These are phyloP conservation scores for Solanum bulbocastanum DNA, from an alignment of 257 asterid genomes.

Conservation along the genomic window DNA sequence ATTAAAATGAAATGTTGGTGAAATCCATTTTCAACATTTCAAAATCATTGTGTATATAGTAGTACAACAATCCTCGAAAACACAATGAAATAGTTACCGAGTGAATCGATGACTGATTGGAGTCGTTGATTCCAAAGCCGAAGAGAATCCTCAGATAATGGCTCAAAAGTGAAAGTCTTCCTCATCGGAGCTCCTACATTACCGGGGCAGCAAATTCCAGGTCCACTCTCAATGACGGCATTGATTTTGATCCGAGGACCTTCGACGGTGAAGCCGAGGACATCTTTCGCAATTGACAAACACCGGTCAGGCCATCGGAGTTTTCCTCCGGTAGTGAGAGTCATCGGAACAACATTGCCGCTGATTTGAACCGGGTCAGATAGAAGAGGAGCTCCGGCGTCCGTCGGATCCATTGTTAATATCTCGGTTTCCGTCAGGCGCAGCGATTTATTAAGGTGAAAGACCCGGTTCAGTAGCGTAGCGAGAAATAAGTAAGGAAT, in stretches of 20 bases:
- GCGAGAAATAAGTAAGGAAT: background rate
- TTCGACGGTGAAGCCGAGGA: slow-evolving; percentile 61
- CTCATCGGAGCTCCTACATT: slow-evolving; percentile 21
- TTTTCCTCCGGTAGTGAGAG: slow-evolving; percentile 48
- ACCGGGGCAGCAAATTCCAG: slow-evolving; percentile 39
- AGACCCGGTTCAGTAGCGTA: background rate
- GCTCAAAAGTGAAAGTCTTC: slow-evolving; percentile 47
- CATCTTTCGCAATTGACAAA: slow-evolving; percentile 50
- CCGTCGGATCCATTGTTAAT: slow-evolving; percentile 12
- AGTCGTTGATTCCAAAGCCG: slow-evolving; percentile 51
- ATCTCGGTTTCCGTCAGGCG: background rate
- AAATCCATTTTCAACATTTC: background rate
- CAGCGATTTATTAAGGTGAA: background rate
- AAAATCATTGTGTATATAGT: background rate
- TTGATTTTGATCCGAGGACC: slow-evolving; percentile 43
- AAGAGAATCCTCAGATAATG: slow-evolving; percentile 33
- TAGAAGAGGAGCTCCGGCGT: slow-evolving; percentile 25
- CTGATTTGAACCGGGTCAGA: slow-evolving; percentile 40
- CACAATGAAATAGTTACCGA: slow-evolving; percentile 28
- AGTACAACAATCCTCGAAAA: background rate
- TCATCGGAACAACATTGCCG: slow-evolving; percentile 31
- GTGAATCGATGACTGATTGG: slow-evolving; percentile 46
- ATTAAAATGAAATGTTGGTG: background rate
- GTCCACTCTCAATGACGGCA: slow-evolving; percentile 28
- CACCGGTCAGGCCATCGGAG: slow-evolving; percentile 44